A percentile compares a stretch with the other conserved stretches of the same genome.
Evolutionary conservation across 169 alveolate species (phyloP).

Genomic region (Neospora caninum): DNA sequence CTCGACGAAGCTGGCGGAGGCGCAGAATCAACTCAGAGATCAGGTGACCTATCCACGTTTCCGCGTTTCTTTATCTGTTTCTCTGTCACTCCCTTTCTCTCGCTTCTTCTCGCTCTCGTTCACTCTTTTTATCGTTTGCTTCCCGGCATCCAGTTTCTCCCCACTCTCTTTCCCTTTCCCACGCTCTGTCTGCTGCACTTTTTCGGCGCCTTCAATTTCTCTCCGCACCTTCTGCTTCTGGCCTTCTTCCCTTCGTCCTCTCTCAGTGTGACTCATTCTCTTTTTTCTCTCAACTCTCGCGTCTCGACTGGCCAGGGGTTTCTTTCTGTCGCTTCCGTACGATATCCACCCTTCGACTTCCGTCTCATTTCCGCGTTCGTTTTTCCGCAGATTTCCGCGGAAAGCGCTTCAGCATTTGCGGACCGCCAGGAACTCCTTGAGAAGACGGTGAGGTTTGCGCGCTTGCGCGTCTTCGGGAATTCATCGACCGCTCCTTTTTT

Average conservation of each 20-base stretch:
- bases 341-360: no score
- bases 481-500: no score
- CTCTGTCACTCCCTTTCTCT: neutral
- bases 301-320: no score
- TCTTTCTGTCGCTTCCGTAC: no score
- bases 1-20: neutral
- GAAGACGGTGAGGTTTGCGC: neutral
- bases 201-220: neutral
- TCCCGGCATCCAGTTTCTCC: no score
- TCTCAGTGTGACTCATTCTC: no score
- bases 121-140: no score
- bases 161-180: no score
- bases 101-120: neutral
- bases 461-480: no score
- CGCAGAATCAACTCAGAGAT: neutral
- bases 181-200: neutral
- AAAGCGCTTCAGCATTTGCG: neutral
- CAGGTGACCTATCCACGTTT: neutral
- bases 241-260: neutral
- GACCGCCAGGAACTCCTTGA: neutral
- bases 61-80: neutral
- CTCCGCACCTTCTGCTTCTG: neutral
- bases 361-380: no score
- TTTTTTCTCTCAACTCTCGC: no score
- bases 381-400: neutral